Evolutionary conservation across 768 basidiomycete species (phyloP), one percentile per base, ranked within the genome.

Genomic region (Leccinum sublutescens): DNA sequence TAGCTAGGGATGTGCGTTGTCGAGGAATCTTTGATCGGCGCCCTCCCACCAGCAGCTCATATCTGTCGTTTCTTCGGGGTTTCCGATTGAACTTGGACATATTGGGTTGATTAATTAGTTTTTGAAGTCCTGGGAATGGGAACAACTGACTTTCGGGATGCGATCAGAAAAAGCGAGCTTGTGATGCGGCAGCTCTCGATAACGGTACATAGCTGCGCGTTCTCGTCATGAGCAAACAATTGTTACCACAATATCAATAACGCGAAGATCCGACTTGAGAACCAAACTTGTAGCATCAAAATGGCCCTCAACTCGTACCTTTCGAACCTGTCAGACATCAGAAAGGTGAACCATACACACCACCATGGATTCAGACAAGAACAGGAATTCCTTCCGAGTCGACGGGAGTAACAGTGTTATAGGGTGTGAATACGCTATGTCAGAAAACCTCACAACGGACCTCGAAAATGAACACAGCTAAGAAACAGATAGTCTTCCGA

Each of bases 401-500:
- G 43, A 11, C 19, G 12, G 59, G 59, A 14, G 3, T 27, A 23
- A 61, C 4, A 12, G 14, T 29, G 29, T 9, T 29, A 31, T 51
- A 51, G 1, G 59, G 59, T 9, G 21, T 54, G 31, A 49, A 54
- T 5, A 61, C 47, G 27, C 59, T 43, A 40, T 33, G 52, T 54
- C 31, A 33, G 7, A 6, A 48, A 40, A 19, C 50, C 6, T 17
- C 14, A 17, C 25, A 12, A 19, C 1, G 12, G 11, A 33, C 33
- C 31, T 33, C 33, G 11, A 33, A 33, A 12, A 33, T 33, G 33
- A 33, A 61, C 34, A 2, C 12, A 60, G 45, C 51, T 60, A 14
- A 60, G 59, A 29, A 60, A 60, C 4, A 60, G 50, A 19, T 58
- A 60, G 27, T 60, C 58, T 38, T 60, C 59, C 4, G 50, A 60